These are phyloP conservation scores for Corynascus novoguineensis DNA, from an alignment of 495 filamentous ascomycete genomes.

Conservation along the genomic window DNA sequence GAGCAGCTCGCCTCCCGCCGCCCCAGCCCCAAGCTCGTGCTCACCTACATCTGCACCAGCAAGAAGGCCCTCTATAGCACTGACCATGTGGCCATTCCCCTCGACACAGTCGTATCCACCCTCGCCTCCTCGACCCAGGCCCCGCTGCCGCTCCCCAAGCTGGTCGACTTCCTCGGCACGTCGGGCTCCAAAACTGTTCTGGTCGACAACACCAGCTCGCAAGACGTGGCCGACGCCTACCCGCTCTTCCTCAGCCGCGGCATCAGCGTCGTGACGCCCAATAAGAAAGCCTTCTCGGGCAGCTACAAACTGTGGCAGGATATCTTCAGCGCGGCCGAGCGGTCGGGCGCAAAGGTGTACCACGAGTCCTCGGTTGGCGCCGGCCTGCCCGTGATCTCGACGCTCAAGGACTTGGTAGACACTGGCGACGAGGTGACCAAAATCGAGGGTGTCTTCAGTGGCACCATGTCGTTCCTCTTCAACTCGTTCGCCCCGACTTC, in stretches of 20 bases:
- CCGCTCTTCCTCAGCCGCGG: slow-evolving; percentile 70
- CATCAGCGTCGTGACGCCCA: slow-evolving; percentile 87
- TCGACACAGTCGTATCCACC: slow-evolving; percentile 49
- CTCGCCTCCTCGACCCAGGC: slow-evolving; percentile 53
- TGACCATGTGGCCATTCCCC: slow-evolving; percentile 54
- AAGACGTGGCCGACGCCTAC: slow-evolving; percentile 71
- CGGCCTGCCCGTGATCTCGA: slow-evolving; percentile 85
- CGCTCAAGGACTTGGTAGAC: slow-evolving; percentile 78
- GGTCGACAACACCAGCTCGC: slow-evolving; percentile 90
- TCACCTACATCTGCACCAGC: slow-evolving; percentile 76
- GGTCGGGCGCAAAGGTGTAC: slow-evolving; percentile 69
- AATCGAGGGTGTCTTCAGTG: slow-evolving; percentile 95
- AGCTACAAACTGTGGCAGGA: slow-evolving; percentile 69
- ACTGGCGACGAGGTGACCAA: slow-evolving; percentile 82
- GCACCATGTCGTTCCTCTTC: slow-evolving; percentile 94
- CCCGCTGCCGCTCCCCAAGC: slow-evolving; percentile 56
- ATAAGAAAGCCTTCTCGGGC: slow-evolving; percentile 93
- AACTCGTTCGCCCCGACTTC: slow-evolving; percentile 80
- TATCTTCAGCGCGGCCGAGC: slow-evolving; percentile 63
- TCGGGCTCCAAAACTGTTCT: slow-evolving; percentile 70
- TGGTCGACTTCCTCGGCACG: slow-evolving; percentile 62
- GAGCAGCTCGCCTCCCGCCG: slow-evolving; percentile 49
- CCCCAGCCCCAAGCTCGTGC: slow-evolving; percentile 53
- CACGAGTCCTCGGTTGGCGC: slow-evolving; percentile 93
- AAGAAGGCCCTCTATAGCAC: slow-evolving; percentile 65